phyloP scores from a whole-genome alignment of 495 filamentous ascomycete genomes.

The Penicillium nucicola region DNA sequence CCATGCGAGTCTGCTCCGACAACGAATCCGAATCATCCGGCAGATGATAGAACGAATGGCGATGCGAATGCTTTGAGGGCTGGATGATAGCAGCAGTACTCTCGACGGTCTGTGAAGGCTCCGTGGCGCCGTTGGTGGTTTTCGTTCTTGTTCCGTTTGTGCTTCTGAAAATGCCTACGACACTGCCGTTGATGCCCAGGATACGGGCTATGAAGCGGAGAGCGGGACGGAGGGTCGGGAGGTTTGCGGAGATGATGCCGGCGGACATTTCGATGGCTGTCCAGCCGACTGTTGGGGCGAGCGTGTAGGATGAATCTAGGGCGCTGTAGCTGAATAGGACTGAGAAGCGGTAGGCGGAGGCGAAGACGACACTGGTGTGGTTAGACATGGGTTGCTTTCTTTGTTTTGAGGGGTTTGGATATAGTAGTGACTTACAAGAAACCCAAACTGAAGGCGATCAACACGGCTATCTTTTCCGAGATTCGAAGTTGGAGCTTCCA shows the following conservation, averaged over 20 bases:
- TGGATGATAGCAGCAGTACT: conserved; percentile 1
- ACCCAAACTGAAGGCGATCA: conserved; percentile 24
- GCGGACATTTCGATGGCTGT: conserved; percentile 44
- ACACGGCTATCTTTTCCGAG: conserved; percentile 20
- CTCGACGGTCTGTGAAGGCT: background rate
- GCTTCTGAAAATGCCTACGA: conserved; percentile 11
- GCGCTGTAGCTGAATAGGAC: conserved; percentile 35
- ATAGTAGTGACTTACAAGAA: conserved; percentile 21
- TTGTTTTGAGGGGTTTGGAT: too few relatives aligned
- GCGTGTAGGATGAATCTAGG: conserved; percentile 33
- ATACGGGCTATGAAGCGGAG: conserved; percentile 11
- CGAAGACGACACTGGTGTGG: conserved; percentile 29
- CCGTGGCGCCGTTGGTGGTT: conserved; percentile 2
- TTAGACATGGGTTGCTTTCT: background rate
- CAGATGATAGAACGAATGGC: conserved; percentile 18
- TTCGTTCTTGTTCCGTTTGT: conserved; percentile 2
- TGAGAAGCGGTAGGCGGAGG: conserved; percentile 33
- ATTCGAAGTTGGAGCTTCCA: conserved; percentile 36
- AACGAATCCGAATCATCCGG: conserved; percentile 11
- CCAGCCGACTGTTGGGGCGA: conserved; percentile 42
- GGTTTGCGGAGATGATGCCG: conserved; percentile 44
- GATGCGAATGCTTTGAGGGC: background rate
- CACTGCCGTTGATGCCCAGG: conserved; percentile 10
- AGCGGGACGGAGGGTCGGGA: conserved; percentile 40
- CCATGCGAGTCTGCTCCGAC: background rate